A percentile compares a stretch with the other conserved stretches of the same genome.
phyloP scores from a whole-genome alignment of 768 basidiomycete genomes.

The Rhodotorula sphaerocarpa region DNA sequence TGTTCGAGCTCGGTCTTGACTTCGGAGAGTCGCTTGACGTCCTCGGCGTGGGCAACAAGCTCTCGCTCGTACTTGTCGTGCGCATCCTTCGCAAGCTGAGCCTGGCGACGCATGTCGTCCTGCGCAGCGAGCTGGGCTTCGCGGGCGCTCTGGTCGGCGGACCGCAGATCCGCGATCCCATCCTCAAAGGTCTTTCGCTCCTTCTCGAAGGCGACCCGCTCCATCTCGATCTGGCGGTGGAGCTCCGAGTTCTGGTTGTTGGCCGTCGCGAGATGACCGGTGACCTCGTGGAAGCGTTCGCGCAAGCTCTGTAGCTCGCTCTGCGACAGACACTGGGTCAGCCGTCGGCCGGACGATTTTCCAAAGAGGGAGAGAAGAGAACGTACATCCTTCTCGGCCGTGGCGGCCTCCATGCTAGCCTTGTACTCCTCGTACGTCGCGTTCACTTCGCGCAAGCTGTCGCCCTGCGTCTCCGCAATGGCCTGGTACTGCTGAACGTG shows the following conservation, averaged over 20 bases:
- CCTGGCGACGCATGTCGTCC: slow-evolving; percentile 56
- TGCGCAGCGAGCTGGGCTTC: slow-evolving; percentile 53
- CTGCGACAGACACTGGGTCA: slow-evolving; percentile 43
- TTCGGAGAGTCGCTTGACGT: slow-evolving; percentile 61
- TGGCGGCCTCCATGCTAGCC: slow-evolving; percentile 59
- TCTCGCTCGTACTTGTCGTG: slow-evolving; percentile 74
- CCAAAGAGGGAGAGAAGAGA: too few relatives aligned
- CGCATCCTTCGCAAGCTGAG: slow-evolving; percentile 63
- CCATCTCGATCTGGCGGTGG: slow-evolving; percentile 59
- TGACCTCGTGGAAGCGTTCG: slow-evolving; percentile 53
- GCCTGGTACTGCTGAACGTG: slow-evolving; percentile 79
- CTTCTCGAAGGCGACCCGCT: slow-evolving; percentile 60
- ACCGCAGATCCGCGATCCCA: slow-evolving; percentile 69
- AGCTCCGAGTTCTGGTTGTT: slow-evolving; percentile 54
- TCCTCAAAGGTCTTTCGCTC: slow-evolving; percentile 78
- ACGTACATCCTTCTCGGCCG: slow-evolving; percentile 60
- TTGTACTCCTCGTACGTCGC: slow-evolving; percentile 73
- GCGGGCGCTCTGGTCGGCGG: slow-evolving; percentile 61
- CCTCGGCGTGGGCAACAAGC: slow-evolving; percentile 74
- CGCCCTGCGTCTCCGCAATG: slow-evolving; percentile 73
- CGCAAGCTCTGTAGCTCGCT: slow-evolving; percentile 58
- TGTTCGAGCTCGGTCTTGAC: slow-evolving; percentile 58
- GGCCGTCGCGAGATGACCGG: slow-evolving; percentile 52
- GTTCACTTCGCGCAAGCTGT: slow-evolving; percentile 62
- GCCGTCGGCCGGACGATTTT: too few relatives aligned